Evolutionary conservation across 179 eudicot species (phyloP).

Genomic region (Patellifolia procumbens): DNA sequence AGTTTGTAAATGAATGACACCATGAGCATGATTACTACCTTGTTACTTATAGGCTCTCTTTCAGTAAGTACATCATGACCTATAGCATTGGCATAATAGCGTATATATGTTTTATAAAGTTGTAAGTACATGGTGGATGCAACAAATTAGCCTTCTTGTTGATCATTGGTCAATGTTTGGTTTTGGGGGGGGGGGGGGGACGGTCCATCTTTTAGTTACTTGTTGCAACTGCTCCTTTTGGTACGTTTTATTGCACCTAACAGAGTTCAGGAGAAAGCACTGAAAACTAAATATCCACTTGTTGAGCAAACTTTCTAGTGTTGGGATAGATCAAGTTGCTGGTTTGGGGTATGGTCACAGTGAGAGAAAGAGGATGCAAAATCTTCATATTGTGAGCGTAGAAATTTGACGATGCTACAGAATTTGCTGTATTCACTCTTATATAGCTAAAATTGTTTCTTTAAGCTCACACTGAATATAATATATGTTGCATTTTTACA

Average conservation of each 20-base stretch:
- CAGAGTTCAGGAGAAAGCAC: background rate
- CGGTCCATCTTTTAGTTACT: background rate
- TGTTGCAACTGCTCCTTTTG: background rate
- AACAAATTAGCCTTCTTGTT: background rate
- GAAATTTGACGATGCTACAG: background rate
- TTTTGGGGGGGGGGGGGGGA: background rate
- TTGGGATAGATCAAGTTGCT: background rate
- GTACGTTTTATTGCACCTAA: no score
- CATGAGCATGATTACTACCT: no score
- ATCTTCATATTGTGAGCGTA: background rate
- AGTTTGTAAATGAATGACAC: background rate
- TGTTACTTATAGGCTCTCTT: no score
- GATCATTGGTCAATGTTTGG: background rate
- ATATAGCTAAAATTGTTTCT: background rate
- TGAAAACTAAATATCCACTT: background rate
- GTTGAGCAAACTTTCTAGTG: background rate
- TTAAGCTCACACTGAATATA: background rate
- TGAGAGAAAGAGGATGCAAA: background rate
- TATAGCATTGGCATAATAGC: no score
- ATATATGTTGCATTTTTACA: conserved; percentile 1
- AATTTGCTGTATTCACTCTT: background rate
- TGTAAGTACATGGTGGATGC: no score
- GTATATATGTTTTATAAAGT: no score
- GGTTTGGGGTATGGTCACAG: background rate
- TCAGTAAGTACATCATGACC: no score